A percentile compares a stretch with the other conserved stretches of the same genome.
These are phyloP conservation scores for Combretum micranthum DNA, from an alignment of 345 rosid species.

Conservation along the genomic window DNA sequence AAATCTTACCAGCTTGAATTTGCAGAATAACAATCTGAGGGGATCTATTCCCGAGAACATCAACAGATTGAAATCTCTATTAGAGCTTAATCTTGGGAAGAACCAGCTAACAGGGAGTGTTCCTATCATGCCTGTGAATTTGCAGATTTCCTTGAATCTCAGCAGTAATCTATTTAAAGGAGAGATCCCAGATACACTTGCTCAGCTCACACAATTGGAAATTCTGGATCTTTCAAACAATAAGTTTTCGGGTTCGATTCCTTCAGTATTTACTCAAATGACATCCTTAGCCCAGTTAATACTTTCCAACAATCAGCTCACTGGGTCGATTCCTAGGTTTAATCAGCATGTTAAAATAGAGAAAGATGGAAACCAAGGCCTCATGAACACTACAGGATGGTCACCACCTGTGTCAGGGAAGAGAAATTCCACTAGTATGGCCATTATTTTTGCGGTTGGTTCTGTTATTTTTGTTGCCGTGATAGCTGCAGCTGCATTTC, in stretches of 20 bases:
- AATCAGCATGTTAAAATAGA: slow-evolving; percentile 8
- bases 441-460: slow-evolving; percentile 28
- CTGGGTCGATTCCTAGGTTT: slow-evolving; percentile 42
- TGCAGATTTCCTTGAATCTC: slow-evolving; percentile 74
- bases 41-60: slow-evolving; percentile 53
- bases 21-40: slow-evolving; percentile 47
- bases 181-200: slow-evolving; percentile 30
- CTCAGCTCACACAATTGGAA: slow-evolving; percentile 36
- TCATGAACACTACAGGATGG: slow-evolving; percentile 4
- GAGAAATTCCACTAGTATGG: slow-evolving; percentile 23
- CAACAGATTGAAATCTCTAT: slow-evolving; percentile 18
- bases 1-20: slow-evolving; percentile 28
- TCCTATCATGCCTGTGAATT: slow-evolving; percentile 44
- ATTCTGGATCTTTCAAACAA: slow-evolving; percentile 73
- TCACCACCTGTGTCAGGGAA: not conserved
- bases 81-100: slow-evolving; percentile 69
- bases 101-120: slow-evolving; percentile 49
- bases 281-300: slow-evolving; percentile 36
- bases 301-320: slow-evolving; percentile 55
- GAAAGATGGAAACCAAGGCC: slow-evolving; percentile 33
- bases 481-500: slow-evolving; percentile 16
- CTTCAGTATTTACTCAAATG: slow-evolving; percentile 17
- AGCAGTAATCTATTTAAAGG: slow-evolving; percentile 59
- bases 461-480: slow-evolving; percentile 25
- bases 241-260: slow-evolving; percentile 44